These are phyloP conservation scores for Elsinoe australis DNA, from an alignment of 2,329 filamentous ascomycete species.

Conservation along the genomic window DNA sequence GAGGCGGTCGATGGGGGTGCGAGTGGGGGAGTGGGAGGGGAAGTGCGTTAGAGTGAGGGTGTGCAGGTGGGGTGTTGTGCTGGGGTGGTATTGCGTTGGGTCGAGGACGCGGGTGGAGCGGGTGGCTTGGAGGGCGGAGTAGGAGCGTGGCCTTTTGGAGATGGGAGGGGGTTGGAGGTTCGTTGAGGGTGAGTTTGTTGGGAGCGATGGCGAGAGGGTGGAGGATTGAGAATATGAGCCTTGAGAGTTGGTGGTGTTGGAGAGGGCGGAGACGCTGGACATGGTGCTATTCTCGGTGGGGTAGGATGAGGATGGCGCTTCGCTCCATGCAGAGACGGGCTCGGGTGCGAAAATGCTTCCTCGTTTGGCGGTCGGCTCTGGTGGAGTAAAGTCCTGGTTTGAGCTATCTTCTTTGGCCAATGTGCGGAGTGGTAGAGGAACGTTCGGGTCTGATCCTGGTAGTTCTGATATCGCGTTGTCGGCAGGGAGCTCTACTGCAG, in stretches of 20 bases:
- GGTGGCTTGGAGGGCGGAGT: constrained; percentile 27
- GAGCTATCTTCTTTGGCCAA: constrained; percentile 25
- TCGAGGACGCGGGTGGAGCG: constrained; percentile 26
- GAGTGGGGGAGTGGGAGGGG: constrained; percentile 32
- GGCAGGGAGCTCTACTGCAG: constrained; percentile 20
- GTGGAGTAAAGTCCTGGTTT: constrained; percentile 18
- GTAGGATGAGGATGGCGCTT: constrained; percentile 16
- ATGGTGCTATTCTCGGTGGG: constrained; percentile 9
- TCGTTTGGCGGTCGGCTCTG: constrained; percentile 27
- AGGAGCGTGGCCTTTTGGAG: constrained; percentile 23
- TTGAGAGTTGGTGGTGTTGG: background rate
- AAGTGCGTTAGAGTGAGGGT: constrained; percentile 52
- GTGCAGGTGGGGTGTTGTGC: constrained; percentile 46
- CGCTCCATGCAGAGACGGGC: constrained; percentile 23
- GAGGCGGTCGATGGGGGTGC: constrained; percentile 40
- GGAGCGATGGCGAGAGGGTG: background rate
- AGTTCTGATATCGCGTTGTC: constrained; percentile 31
- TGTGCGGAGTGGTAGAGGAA: constrained; percentile 30
- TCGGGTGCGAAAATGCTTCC: constrained; percentile 43
- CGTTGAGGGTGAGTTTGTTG: background rate
- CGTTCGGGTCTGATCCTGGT: constrained; percentile 31
- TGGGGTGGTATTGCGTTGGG: constrained; percentile 42
- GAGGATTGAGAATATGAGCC: background rate
- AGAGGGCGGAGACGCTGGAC: background rate
- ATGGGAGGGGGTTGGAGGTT: constrained; percentile 10